Percentiles rank a stretch among this genome's conserved stretches.
These are phyloP conservation scores for Epichloe scottii DNA, from an alignment of 2,329 filamentous ascomycete species.

Conservation along the genomic window DNA sequence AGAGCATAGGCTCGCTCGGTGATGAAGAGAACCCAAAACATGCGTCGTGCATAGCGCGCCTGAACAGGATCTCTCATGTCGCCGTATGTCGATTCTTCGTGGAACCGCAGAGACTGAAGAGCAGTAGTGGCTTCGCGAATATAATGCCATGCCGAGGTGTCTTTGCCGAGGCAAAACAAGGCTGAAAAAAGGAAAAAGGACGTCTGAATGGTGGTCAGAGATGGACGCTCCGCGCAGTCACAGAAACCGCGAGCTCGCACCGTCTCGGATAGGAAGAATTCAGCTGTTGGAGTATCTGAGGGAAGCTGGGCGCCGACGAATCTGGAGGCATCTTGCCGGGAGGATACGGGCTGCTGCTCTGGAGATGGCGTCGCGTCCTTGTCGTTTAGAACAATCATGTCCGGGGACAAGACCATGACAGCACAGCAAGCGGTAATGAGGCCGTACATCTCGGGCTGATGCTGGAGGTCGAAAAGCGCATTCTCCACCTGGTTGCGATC, in stretches of 20 bases:
- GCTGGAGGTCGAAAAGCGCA: conserved; percentile 5
- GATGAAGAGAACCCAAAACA: conserved; percentile 20
- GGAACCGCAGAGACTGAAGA: conserved; percentile 15
- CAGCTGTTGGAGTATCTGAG: conserved; percentile 5
- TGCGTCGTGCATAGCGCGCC: conserved; percentile 12
- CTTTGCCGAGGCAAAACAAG: conserved; percentile 18
- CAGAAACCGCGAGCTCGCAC: conserved; percentile 14
- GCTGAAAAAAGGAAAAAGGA: conserved; percentile 21
- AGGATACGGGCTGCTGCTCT: background rate
- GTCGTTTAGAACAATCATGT: conserved; percentile 10
- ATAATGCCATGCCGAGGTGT: conserved; percentile 22
- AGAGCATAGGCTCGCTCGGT: conserved; percentile 21
- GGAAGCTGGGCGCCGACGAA: background rate
- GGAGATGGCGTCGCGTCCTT: background rate
- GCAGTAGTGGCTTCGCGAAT: conserved; percentile 18
- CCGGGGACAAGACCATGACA: conserved; percentile 16
- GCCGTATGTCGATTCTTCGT: conserved; percentile 17
- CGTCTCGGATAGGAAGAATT: conserved; percentile 17
- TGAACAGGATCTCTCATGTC: background rate
- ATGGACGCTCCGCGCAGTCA: conserved; percentile 15
- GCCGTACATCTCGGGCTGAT: conserved; percentile 13
- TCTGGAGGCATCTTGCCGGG: background rate
- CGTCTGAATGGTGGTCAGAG: conserved; percentile 16
- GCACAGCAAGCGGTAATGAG: conserved; percentile 18
- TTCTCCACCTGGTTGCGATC: conserved; percentile 12